Evolutionary conservation across 2,329 filamentous ascomycete species (phyloP), one percentile per base, ranked within the genome.

Genomic region (Thelonectria rubi): DNA sequence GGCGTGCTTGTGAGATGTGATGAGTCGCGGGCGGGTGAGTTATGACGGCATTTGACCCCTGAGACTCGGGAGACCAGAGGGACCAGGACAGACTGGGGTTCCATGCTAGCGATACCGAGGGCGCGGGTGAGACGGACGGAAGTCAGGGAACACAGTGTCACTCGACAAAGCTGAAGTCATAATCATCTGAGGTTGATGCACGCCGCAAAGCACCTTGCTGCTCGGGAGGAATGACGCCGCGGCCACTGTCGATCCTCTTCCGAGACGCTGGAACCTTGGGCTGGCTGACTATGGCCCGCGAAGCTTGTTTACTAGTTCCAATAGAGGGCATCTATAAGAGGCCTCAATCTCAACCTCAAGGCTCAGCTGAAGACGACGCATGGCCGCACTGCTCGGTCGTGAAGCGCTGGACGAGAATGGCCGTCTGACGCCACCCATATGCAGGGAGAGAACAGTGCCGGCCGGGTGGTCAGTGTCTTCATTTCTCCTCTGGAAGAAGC

Each of bases 101-200:
- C 58, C 46, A 55, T 54, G 46, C 51, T 55, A 49, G 17, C 45
- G 37, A 24, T 39, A 40, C 51, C 51, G 52, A 55, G 46, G 30
- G 32, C 17, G 47, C 52, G 58, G 58, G 52, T 34, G 32, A 51
- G 47, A 46, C 47, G 40, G 24, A 37, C 18, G 32, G 12, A 30
- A 37, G 15, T 14, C 21, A n/a, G 32, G 50, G 15, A 26, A 15
- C 26, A 47, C 52, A 47, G 26, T 55, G 47, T 43, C 48, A n/a
- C 58, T 43, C n/a, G 20, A 61, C 47, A 52, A 30, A 40, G 24
- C 9, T 21, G 21, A 53, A 30, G 34, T 42, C 34, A 37, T 34
- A 4, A 30, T 9, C 14, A n/a, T 30, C 20, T 47, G 43, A 47
- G 26, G 43, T 15, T 46, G 17, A 21, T 46, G 42, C 18, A 12